Conservation (phyloP, 2,329 filamentous ascomycete genomes). For the Penicillium sp. region DNA sequence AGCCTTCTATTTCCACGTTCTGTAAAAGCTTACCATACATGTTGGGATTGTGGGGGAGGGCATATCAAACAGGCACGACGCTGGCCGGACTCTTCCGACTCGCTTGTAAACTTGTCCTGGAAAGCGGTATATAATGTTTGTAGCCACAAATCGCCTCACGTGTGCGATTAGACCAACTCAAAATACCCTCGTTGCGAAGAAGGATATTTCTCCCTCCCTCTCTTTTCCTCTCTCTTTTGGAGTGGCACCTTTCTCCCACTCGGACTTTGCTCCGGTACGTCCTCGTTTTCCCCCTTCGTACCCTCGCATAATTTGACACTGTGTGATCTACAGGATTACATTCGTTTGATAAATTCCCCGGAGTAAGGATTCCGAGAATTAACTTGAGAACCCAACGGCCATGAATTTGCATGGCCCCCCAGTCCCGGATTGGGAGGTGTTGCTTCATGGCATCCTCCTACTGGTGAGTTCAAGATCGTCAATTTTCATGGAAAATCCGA, state of each 20-base stretch:
- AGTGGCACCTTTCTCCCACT: background rate
- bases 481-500: too few species aligned
- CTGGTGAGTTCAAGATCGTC: background rate
- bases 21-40: background rate
- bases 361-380: background rate
- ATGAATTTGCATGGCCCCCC: background rate
- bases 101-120: constrained; percentile 29
- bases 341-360: background rate
- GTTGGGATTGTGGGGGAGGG: background rate
- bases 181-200: background rate
- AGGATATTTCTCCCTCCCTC: background rate
- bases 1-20: background rate
- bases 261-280: background rate
- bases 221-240: background rate
- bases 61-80: background rate
- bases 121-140: background rate
- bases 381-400: background rate
- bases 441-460: background rate
- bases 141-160: background rate
- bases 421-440: background rate
- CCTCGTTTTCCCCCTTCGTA: background rate
- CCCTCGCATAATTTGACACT: background rate
- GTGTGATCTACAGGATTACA: background rate
- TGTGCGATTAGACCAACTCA: background rate
- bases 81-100: constrained; percentile 17